Base-by-base conservation (phyloP, 2,329 filamentous ascomycete genomes). In the Coniochaeta hoffmannii region DNA sequence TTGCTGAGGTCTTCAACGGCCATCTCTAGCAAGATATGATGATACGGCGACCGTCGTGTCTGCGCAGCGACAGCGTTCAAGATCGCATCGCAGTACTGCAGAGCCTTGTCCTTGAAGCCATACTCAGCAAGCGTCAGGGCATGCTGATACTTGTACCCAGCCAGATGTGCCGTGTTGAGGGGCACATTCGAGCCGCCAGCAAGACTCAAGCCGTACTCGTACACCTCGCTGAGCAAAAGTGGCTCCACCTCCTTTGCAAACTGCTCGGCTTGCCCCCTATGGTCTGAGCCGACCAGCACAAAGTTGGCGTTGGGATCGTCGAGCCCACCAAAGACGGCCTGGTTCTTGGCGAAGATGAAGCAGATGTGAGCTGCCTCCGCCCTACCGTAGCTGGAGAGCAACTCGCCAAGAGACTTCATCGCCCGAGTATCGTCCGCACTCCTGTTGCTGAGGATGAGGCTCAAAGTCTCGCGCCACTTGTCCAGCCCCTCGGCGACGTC, bases 301-400 rank as follows among this genome's bases (percentile, higher is more conserved):
- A 97, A 87, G 64, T 87, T 85, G 3, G 87, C 81, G 49, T 84
- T 83, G 1, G 86, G 78, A 64, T 99, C 93, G 67, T 97, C 92
- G 8, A 88, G 75, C 4, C 93, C 94, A 50, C 88, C 87, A 66
- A 97, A 89, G 9, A 90, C 75, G 1, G 86, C 81, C 19, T 82
- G 74, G 24, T 76, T 78, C 46, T 88, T 82, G 12, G 90, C 90
- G 68, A 99, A 96, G 17, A 99, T 77, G 73, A 88, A 96, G 75
- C 95, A 99, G 50, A 94, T 87, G 61, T 97, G 94, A 24, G 93
- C 91, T 19, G 95, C 95, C 69, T 97, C 93, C 11, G 88, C 84
- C 58, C 95, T 82, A 35, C 90, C 89, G 68, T 99, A 99, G 46
- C 88, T 85, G 12, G 87, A 83, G 15, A 99, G 76, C 11, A 99